Evolutionary conservation across 2,329 filamentous ascomycete genomes (phyloP).

Genomic region (Penicillium sp.): DNA sequence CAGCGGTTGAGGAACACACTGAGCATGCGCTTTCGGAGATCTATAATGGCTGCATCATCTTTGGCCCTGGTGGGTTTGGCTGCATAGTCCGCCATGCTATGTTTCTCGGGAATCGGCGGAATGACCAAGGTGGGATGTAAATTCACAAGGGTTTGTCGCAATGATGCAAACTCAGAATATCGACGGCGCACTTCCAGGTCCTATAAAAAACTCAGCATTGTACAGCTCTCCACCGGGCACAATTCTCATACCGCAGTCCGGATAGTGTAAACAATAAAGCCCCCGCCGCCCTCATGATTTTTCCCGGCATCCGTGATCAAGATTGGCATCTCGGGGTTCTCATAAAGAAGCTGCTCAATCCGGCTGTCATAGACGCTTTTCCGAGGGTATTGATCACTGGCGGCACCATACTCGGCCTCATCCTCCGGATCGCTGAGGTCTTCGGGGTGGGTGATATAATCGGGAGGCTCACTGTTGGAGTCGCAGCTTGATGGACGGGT

Average conservation of each 20-base stretch:
- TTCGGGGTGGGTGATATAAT: slow-evolving; percentile 52
- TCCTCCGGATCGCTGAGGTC: slow-evolving; percentile 61
- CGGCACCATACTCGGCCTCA: slow-evolving; percentile 50
- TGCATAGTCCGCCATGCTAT: slow-evolving; percentile 97
- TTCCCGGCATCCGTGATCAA: slow-evolving; percentile 94
- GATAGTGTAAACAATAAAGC: slow-evolving; percentile 97
- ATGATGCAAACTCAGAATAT: slow-evolving; percentile 93
- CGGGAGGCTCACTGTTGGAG: slow-evolving; percentile 64
- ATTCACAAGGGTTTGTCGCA: slow-evolving; percentile 82
- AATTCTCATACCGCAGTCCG: slow-evolving; percentile 71
- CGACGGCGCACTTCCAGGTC: slow-evolving; percentile 91
- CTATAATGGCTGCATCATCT: slow-evolving; percentile 95
- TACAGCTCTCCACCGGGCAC: not conserved
- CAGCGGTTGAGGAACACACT: slow-evolving; percentile 94
- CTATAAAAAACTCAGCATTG: slow-evolving; percentile 47
- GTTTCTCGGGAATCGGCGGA: slow-evolving; percentile 96
- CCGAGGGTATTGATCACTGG: slow-evolving; percentile 50
- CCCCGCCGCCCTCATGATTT: slow-evolving; percentile 84
- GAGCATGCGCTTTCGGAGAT: slow-evolving; percentile 93
- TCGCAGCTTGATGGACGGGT: slow-evolving; percentile 70
- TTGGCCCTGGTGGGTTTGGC: slow-evolving; percentile 97
- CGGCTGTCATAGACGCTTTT: slow-evolving; percentile 90
- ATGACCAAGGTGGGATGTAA: slow-evolving; percentile 94
- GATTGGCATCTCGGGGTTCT: slow-evolving; percentile 86
- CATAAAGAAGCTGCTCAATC: slow-evolving; percentile 95